Base-by-base conservation (phyloP, 148 eudicot species). In the Oxyria digyna region DNA sequence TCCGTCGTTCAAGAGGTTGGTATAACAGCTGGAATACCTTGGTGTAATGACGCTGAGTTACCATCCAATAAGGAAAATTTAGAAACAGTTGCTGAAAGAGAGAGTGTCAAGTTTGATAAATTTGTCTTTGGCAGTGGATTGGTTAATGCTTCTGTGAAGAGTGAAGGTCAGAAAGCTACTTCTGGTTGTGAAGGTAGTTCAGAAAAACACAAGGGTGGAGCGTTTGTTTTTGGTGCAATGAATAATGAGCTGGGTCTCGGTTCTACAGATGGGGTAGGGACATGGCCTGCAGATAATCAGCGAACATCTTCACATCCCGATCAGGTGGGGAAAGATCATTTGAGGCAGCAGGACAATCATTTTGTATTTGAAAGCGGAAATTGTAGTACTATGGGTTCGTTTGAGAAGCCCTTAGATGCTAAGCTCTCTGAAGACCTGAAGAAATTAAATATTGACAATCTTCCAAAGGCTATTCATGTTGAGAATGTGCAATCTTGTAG, bases 391-490 rank as follows among this genome's bases (percentile, higher is more conserved):
- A 24, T 18, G 27, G 71, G 29, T 37, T 71, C 67, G 13, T 21
- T 18, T 37, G 45, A 62, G 26, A 11, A 45, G 55, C 62, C 31
- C 66, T 71, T 69, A 18, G 76, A 73, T 59, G 75, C n/a, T 75
- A 80, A 81, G 27, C 76, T 93, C 17, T 80, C 79, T 9, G 76
- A 87, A 73, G 89, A 77, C 54, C 71, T 89, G 82, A 78, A 78
- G 80, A 79, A 73, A 65, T 70, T 86, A 74, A 79, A 79, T 5
- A 83, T 87, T 35, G 75, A 75, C 62, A 78, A 80, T 70, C 42
- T 73, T 52, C 63, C 77, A 67, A 67, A 73, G 65, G 75, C 40
- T 77, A 69, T 43, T 64, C 65, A 52, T 70, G 69, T 57, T 49
- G 70, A 66, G 6, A 57, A 20, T 17, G 40, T 31, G 17, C 71